Evolutionary conservation across 768 basidiomycete genomes (phyloP), one percentile per base, ranked within the genome.

Genomic region (Tricholoma hemisulphureum): DNA sequence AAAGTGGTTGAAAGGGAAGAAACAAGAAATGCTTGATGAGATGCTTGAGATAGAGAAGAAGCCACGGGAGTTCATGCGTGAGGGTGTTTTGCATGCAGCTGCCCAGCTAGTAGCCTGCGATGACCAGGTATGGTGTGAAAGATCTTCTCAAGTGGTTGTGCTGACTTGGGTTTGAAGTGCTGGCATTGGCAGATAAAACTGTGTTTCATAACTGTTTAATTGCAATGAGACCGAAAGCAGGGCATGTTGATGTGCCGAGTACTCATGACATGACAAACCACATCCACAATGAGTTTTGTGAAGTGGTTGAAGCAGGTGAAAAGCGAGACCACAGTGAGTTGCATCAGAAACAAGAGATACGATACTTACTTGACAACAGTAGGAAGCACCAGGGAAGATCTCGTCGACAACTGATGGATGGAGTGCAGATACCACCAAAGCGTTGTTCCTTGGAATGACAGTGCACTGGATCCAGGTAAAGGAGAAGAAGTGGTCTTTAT

Each of bases 371-470:
- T 41, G 37, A 39, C 16, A 39, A 20, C 9, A 9, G 37, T 39
- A 39, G 37, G n/a, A 39, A 39, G 37, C n/a, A 9, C 37, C 37
- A 39, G 37, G 37, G 16, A 39, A n/a, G n/a, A n/a, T n/a, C n/a
- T n/a, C n/a, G n/a, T n/a, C n/a, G n/a, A 39, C 37, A 9, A n/a
- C 37, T 39, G 37, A 62, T 49, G 46, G 34, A 23, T 62, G 63
- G 58, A 54, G 56, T 24, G 61, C 61, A n/a, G 57, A 64, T 55
- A 51, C 21, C 2, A 64, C 58, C 20, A 62, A 64, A 39, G 41
- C 14, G 13, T 45, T 26, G 2, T 64, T 51, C 35, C n/a, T 51
- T 4, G 56, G 63, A 21, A 52, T 62, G 56, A 64, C 61, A 32
- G 63, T 24, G 16, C 63, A 61, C 50, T 61, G 58, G 53, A 14